Evolutionary conservation across 441 rosid species (phyloP), one percentile per base, ranked within the genome.

Genomic region (Aquilaria agallochum): DNA sequence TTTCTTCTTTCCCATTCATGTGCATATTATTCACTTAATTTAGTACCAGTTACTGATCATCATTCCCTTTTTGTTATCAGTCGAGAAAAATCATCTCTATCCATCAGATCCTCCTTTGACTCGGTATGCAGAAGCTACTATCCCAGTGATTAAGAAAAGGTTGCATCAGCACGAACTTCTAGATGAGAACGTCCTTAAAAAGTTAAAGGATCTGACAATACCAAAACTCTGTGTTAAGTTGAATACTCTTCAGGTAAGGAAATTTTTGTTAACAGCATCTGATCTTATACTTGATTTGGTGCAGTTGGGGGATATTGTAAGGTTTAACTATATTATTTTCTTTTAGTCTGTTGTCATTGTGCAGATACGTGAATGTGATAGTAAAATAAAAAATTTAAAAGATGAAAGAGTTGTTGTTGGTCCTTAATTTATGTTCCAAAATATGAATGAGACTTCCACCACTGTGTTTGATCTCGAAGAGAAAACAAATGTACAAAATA

Each of bases 51-150:
- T 44, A 63, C 59, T 74, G 60, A 70, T 77, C 64, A 51, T 59
- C 45, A 13, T 57, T 45, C 59, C 54, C 65, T 44, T 72, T 31
- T 60, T 63, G 34, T 68, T 84, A 36, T 82, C 95, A 95, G 99
- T 92, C 71, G 95, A 90, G 73, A 88, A 82, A 81, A 80, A 67
- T 60, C 77, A 84, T 74, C 80, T 95, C 53, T 85, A 84, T 71
- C 98, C 97, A 47, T 62, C 89, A 50, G 75, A 89, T 78, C 93
- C 99, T 73, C 98, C 99, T 72, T 73, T 95, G 73, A 92, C 99
- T 81, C 94, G 99, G 48, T 88, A 90, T 62, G 75, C 88, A 5
- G 99, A 92, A 69, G 67, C 79, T 55, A 80, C 75, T 62, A 80
- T 95, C 68, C 89, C 89, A 55, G 73, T 85, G 51, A 80, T 81